phyloP scores from a whole-genome alignment of 2,329 filamentous ascomycete species.

The Pyrenochaeta sp. region DNA sequence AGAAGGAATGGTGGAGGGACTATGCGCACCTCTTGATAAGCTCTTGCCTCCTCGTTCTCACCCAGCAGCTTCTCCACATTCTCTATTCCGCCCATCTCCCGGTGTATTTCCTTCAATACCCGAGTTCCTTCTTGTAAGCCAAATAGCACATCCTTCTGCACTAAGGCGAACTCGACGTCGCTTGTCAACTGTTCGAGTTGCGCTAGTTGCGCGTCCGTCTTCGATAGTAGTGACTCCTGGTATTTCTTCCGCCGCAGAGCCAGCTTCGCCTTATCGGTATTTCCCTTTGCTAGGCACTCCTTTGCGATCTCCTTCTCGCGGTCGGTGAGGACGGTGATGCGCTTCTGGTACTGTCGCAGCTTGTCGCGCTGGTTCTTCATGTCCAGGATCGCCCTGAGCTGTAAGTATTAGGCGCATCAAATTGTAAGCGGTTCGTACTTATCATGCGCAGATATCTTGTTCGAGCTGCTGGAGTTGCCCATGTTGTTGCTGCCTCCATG shows the following conservation, averaged over 20 bases:
- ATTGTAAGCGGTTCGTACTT: constrained; percentile 64
- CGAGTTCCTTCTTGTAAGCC: constrained; percentile 90
- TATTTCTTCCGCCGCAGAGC: constrained; percentile 96
- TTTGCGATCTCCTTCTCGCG: constrained; percentile 87
- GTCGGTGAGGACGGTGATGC: constrained; percentile 84
- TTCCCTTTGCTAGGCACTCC: constrained; percentile 79
- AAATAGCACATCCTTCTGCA: constrained; percentile 95
- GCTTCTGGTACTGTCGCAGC: constrained; percentile 93
- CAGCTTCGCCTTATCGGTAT: constrained; percentile 83
- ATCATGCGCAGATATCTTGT: constrained; percentile 81
- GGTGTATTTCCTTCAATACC: constrained; percentile 89
- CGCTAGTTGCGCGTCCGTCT: constrained; percentile 93
- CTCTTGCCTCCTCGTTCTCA: constrained; percentile 86
- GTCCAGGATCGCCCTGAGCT: constrained; percentile 86
- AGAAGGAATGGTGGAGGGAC: not conserved
- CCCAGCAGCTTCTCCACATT: constrained; percentile 95
- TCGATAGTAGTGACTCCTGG: constrained; percentile 85
- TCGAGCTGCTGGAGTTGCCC: constrained; percentile 70
- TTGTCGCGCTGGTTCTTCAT: constrained; percentile 98
- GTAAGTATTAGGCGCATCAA: constrained; percentile 14
- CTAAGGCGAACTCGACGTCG: constrained; percentile 92
- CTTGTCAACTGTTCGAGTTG: constrained; percentile 88
- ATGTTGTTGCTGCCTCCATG: constrained; percentile 55
- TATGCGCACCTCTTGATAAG: constrained; percentile 80
- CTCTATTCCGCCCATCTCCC: constrained; percentile 94